Conservation (phyloP, 192 early-diverging fungal species). For the Coemansia sp. region DNA sequence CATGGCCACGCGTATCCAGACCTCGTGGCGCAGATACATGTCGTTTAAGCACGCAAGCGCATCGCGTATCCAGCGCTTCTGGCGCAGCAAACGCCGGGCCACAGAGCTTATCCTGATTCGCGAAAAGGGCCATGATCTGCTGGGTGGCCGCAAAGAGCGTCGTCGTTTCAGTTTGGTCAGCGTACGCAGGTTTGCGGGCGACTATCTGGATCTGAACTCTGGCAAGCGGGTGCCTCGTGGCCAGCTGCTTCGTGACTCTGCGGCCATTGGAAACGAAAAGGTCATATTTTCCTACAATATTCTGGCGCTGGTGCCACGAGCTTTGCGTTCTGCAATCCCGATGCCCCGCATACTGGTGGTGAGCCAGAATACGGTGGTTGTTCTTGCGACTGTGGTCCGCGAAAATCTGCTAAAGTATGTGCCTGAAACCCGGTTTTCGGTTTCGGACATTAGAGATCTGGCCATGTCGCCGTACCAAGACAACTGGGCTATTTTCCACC, state of each 20-base stretch:
- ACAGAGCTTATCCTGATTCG: constrained; percentile 89
- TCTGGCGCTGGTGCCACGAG: constrained; percentile 66
- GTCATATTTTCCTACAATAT: constrained; percentile 65
- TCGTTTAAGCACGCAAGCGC: constrained; percentile 68
- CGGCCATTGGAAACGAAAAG: constrained; percentile 50
- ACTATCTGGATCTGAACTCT: constrained; percentile 77
- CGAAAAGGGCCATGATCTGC: constrained; percentile 89
- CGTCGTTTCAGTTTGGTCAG: constrained; percentile 81
- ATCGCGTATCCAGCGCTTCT: constrained; percentile 73
- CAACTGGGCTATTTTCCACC: constrained; percentile 70
- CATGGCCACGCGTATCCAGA: constrained; percentile 92
- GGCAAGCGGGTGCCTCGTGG: constrained; percentile 22
- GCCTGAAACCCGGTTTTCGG: constrained; percentile 58
- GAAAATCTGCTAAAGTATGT: constrained; percentile 56
- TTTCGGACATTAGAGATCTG: constrained; percentile 60
- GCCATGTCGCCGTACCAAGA: constrained; percentile 72
- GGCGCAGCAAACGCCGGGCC: constrained; percentile 77
- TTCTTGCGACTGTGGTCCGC: constrained; percentile 63
- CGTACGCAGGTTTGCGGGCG: constrained; percentile 86
- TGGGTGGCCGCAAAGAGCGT: constrained; percentile 89
- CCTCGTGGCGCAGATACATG: constrained; percentile 81
- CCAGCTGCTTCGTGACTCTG: constrained; percentile 38
- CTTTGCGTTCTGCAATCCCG: constrained; percentile 73
- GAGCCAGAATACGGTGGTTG: constrained; percentile 61
- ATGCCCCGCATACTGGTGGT: constrained; percentile 73